Conservation (phyloP, 2,329 filamentous ascomycete genomes). For the Harringtonia aguacate region DNA sequence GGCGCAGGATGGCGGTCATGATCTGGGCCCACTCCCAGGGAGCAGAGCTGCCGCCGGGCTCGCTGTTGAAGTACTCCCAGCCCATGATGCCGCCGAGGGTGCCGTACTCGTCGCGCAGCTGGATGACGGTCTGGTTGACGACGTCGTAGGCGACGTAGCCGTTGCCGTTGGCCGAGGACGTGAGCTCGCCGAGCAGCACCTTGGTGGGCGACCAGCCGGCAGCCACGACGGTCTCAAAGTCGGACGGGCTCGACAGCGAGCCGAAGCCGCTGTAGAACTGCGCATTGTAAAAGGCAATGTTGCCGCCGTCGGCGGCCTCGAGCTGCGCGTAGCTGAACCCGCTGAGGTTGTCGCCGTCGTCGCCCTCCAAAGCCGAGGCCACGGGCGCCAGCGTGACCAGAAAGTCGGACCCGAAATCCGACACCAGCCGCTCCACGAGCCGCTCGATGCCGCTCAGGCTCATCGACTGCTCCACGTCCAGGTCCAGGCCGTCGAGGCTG, state of each 20-base stretch:
- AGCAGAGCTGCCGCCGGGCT: constrained; percentile 48
- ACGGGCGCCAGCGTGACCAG: constrained; percentile 71
- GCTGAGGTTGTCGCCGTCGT: constrained; percentile 47
- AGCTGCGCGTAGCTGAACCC: constrained; percentile 74
- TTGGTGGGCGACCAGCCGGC: constrained; percentile 63
- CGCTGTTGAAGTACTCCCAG: constrained; percentile 88
- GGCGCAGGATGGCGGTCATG: constrained; percentile 41
- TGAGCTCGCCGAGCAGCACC: constrained; percentile 72
- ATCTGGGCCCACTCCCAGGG: constrained; percentile 72
- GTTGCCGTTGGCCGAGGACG: constrained; percentile 62
- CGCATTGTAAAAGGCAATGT: constrained; percentile 76
- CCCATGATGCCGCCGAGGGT: constrained; percentile 77
- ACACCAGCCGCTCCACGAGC: constrained; percentile 49
- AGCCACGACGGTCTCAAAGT: constrained; percentile 40
- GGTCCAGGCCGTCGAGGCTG: constrained; percentile 53
- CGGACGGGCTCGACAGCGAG: constrained; percentile 30
- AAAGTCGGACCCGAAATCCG: constrained; percentile 56
- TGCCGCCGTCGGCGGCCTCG: constrained; percentile 52
- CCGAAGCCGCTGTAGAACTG: constrained; percentile 95
- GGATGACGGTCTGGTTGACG: constrained; percentile 29
- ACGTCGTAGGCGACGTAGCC: constrained; percentile 39
- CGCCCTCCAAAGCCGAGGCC: constrained; percentile 53
- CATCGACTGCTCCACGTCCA: constrained; percentile 67
- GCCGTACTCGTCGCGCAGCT: constrained; percentile 40
- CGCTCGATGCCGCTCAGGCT: constrained; percentile 52